Evolutionary conservation across 352 stramenopile genomes (phyloP).

Genomic region (Pythium brachiatum): DNA sequence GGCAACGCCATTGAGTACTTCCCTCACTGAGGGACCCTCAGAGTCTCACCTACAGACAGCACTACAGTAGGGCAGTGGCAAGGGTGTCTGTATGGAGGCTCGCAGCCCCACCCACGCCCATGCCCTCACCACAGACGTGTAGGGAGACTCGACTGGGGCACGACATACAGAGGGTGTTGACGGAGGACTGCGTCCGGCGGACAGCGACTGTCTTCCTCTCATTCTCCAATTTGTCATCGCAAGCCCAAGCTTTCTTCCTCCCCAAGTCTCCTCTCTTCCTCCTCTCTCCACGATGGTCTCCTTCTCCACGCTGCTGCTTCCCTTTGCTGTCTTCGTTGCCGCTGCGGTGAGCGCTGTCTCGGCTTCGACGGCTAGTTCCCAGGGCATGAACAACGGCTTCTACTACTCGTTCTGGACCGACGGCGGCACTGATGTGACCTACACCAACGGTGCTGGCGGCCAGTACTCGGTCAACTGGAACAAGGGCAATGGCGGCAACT

Average conservation of each 20-base stretch:
- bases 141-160: no score
- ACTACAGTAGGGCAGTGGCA: background rate
- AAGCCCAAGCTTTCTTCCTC: background rate
- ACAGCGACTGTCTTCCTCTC: background rate
- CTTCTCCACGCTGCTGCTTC: conserved; percentile 1
- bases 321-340: background rate
- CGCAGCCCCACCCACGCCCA: no score
- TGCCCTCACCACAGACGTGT: no score
- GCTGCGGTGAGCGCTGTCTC: background rate
- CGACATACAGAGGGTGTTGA: no score
- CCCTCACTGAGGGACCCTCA: no score
- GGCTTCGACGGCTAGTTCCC: background rate
- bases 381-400: conserved; percentile 2
- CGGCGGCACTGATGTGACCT: background rate
- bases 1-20: no score
- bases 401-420: conserved; percentile 17
- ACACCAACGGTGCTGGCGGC: conserved; percentile 9
- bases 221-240: background rate
- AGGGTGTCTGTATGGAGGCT: no score
- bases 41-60: no score
- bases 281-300: conserved; percentile 5
- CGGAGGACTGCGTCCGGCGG: background rate
- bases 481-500: conserved; percentile 9
- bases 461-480: conserved; percentile 6
- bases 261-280: background rate